Base-by-base conservation (phyloP, 345 rosid genomes). In the Euphorbia peplus region DNA sequence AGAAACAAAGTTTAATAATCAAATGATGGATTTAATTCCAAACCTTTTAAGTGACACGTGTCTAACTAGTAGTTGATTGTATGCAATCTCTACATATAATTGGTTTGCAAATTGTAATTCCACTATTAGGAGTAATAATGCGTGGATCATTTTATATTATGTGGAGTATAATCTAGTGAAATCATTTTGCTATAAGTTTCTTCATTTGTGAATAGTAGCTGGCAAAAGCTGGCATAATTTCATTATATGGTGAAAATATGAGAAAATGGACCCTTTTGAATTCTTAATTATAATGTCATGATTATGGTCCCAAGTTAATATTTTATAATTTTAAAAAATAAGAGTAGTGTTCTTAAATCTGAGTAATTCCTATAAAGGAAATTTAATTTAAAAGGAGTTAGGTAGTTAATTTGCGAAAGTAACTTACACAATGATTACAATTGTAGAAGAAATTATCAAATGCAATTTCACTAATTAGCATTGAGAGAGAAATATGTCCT, bases 141-240 rank as follows among this genome's bases (percentile, higher is more conserved):
- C 16, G 19, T 25, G 44, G 18, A 48, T 39, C n/a, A n/a, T n/a
- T n/a, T n/a, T n/a, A n/a, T n/a, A n/a, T n/a, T n/a, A n/a, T n/a
- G n/a, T n/a, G n/a, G n/a, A n/a, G n/a, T n/a, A n/a, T n/a, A n/a
- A n/a, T n/a, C n/a, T n/a, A n/a, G n/a, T n/a, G n/a, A n/a, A n/a
- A n/a, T n/a, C n/a, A 66, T 66, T 19, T 21, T 56, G 35, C 57
- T n/a, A 44, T n/a, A 8, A 24, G 70, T 55, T 54, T 39, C 5
- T 59, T 32, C 29, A 50, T 28, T 60, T 32, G 18, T 69, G 58
- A 60, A 47, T 48, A 37, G 29, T 32, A 61, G 67, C 67, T 61
- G 73, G 67, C 66, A 50, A 50, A 35, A 35, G 73, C 73, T 61
- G 67, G 41, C 67, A 35, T n/a, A 46, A 11, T 19, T n/a, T 18